Base-by-base conservation (phyloP, 2,329 filamentous ascomycete genomes). In the Aspergillus udagawae region DNA sequence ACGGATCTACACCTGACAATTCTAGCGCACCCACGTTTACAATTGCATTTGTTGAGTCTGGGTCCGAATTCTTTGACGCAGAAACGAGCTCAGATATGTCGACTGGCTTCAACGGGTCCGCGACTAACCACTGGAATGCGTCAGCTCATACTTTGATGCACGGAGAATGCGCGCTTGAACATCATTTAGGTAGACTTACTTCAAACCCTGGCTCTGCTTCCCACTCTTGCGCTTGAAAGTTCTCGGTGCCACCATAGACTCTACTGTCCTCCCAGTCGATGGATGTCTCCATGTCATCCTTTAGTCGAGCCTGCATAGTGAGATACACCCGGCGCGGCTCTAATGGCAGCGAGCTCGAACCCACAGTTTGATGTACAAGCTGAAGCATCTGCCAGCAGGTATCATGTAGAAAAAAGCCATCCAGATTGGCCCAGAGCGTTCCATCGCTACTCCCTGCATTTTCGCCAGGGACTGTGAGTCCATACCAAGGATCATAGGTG, bases 381-480 rank as follows among this genome's bases (percentile, higher is more conserved):
- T 44, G 25, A 12, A 58, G 52, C 3, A 52, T 55, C 5, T 49
- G 17, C 28, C 45, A 52, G 4, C 56, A 58, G 20, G 44, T 7
- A n/a, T 55, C 56, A 27, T 58, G 56, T 1, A 53, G 0, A 5
- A 54, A 20, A 14, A 55, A 58, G 2, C 52, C 52, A n/a, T 58
- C 29, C 21, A 29, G 3, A 32, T 55, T 12, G 8, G 41, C 17
- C 17, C 17, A 42, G 10, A 42, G 20, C 41, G 7, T 42, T n/a
- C 7, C 9, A 42, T 42, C 41, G 20, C 20, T 21, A 10, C 41
- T n/a, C 3, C 20, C 41, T 6, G 38, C 9, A 3, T 42, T 8
- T 20, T 42, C 41, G 41, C 41, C n/a, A 21, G 41, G 41, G 9
- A 42, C n/a, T 3, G 2, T 4, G 4, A 41, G 21, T n/a, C 44